Conservation (phyloP, 805 yeast species). For the Komagataella pastoris region DNA sequence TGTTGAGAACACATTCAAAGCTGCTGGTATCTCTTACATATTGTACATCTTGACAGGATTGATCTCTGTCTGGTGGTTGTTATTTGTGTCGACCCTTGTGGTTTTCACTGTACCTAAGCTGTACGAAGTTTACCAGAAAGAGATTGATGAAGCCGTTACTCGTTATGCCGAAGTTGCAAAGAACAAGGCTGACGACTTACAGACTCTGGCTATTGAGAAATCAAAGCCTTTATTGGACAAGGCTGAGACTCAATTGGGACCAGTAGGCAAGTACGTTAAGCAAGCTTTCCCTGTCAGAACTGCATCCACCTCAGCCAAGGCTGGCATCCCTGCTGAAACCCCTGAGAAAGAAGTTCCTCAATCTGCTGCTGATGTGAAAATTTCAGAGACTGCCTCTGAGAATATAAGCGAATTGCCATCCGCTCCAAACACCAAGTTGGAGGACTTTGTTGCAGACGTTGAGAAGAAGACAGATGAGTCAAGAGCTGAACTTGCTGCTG, state of each 20-base stretch:
- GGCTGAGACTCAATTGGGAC: slow-evolving; percentile 48
- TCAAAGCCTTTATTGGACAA: slow-evolving; percentile 46
- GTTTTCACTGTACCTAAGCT: slow-evolving; percentile 67
- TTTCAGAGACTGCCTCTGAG: neutral
- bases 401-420: neutral
- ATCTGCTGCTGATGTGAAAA: neutral
- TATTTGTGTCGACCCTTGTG: slow-evolving; percentile 39
- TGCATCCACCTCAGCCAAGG: slow-evolving; percentile 44
- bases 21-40: slow-evolving; percentile 53
- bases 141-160: slow-evolving; percentile 56
- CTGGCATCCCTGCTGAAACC: neutral
- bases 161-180: slow-evolving; percentile 30
- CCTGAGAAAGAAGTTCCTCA: neutral
- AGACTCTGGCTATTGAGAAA: slow-evolving; percentile 23
- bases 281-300: slow-evolving; percentile 52
- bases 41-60: slow-evolving; percentile 62
- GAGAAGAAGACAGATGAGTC: neutral
- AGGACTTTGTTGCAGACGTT: neutral
- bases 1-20: slow-evolving; percentile 59
- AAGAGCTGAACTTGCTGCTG: neutral
- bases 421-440: neutral
- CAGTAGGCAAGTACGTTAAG: slow-evolving; percentile 47
- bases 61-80: slow-evolving; percentile 59
- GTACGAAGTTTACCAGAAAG: slow-evolving; percentile 62
- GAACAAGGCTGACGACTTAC: slow-evolving; percentile 32